A percentile compares a stretch with the other conserved stretches of the same genome.
Conservation (phyloP, 768 basidiomycete genomes). For the Artomyces pyxidatus region DNA sequence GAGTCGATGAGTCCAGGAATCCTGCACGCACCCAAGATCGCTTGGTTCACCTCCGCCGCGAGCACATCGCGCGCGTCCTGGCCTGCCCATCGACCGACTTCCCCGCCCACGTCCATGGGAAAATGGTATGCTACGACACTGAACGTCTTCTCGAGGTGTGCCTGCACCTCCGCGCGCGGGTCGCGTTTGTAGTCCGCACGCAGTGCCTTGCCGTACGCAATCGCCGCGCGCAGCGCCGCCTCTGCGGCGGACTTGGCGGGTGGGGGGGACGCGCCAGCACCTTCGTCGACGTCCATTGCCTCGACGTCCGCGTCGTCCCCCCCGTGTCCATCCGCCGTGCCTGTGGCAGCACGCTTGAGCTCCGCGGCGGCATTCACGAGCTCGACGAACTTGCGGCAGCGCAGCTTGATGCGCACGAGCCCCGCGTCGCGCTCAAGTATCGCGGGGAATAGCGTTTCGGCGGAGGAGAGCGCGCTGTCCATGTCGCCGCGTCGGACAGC, state of each 20-base stretch:
- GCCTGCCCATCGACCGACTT: slow-evolving; percentile 60
- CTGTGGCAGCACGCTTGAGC: slow-evolving; percentile 10
- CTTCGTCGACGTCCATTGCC: slow-evolving; percentile 55
- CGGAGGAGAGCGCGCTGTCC: slow-evolving; percentile 54
- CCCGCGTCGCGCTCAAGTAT: slow-evolving; percentile 63
- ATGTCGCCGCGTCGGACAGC: slow-evolving; percentile 64
- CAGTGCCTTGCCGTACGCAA: slow-evolving; percentile 67
- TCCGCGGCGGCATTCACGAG: slow-evolving; percentile 26
- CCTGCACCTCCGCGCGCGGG: slow-evolving; percentile 50
- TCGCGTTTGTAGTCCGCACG: slow-evolving; percentile 63
- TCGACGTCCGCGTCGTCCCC: slow-evolving; percentile 15
- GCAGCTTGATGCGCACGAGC: slow-evolving; percentile 71
- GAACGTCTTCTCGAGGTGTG: slow-evolving; percentile 66
- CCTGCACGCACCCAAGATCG: slow-evolving; percentile 61
- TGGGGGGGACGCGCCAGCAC: slow-evolving; percentile 1
- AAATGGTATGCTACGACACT: slow-evolving; percentile 76
- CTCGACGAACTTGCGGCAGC: slow-evolving; percentile 82
- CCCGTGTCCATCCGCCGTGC: slow-evolving; percentile 16
- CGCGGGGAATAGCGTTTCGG: slow-evolving; percentile 46
- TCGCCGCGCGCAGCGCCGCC: slow-evolving; percentile 52
- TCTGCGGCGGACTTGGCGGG: slow-evolving; percentile 25
- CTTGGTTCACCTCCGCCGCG: slow-evolving; percentile 73
- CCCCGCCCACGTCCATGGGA: slow-evolving; percentile 58
- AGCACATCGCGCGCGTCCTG: slow-evolving; percentile 56
- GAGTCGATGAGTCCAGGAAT: neutral